phyloP scores from a whole-genome alignment of 2,329 filamentous ascomycete species.

The Aspergillus chevalieri region DNA sequence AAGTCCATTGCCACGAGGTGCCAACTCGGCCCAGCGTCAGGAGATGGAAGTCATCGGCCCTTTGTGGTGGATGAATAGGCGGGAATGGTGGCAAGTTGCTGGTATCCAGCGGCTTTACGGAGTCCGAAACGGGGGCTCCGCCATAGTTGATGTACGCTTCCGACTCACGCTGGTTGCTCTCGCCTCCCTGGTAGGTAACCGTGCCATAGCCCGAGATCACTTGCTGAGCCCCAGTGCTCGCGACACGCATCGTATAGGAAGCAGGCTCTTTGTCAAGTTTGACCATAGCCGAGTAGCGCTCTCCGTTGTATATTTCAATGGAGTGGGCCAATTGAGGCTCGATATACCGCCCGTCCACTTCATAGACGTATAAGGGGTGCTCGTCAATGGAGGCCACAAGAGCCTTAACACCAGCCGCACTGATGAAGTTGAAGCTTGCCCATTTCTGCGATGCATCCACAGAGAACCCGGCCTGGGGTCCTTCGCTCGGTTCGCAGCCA shows the following conservation, averaged over 20 bases:
- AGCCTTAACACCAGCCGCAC: slow-evolving; percentile 45
- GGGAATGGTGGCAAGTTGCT: slow-evolving; percentile 43
- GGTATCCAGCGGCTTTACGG: slow-evolving; percentile 41
- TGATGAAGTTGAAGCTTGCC: slow-evolving; percentile 52
- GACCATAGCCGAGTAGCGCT: slow-evolving; percentile 38
- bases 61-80: slow-evolving; percentile 32
- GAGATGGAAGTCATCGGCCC: slow-evolving; percentile 43
- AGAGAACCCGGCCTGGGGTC: slow-evolving; percentile 40
- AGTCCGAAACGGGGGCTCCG: slow-evolving; percentile 38
- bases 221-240: slow-evolving; percentile 46
- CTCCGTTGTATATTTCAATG: slow-evolving; percentile 29
- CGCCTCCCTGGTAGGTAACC: slow-evolving; percentile 41
- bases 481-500: slow-evolving; percentile 44
- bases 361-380: slow-evolving; percentile 41
- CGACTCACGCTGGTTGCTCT: slow-evolving; percentile 49
- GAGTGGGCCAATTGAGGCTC: slow-evolving; percentile 33
- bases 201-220: slow-evolving; percentile 48
- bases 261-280: slow-evolving; percentile 33
- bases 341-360: slow-evolving; percentile 39
- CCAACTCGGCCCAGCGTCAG: slow-evolving; percentile 24
- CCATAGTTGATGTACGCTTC: slow-evolving; percentile 45
- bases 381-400: slow-evolving; percentile 44
- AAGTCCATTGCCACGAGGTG: slow-evolving; percentile 25
- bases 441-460: slow-evolving; percentile 38
- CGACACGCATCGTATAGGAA: slow-evolving; percentile 44